Evolutionary conservation across 2,329 filamentous ascomycete species (phyloP).

Genomic region (Phoma herbarum): DNA sequence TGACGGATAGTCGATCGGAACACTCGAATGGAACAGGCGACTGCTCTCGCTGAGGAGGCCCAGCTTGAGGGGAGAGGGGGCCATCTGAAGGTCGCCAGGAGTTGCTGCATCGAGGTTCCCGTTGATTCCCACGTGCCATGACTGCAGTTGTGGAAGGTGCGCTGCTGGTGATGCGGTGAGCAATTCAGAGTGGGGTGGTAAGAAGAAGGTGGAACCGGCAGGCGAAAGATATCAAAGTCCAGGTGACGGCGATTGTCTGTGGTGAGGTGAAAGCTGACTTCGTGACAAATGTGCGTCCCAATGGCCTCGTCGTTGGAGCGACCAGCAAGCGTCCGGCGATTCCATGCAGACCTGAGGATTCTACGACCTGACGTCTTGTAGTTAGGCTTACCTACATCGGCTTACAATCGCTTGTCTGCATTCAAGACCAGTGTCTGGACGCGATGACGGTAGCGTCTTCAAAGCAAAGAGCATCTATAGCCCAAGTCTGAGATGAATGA

Average conservation of each 20-base stretch:
- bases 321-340: too few species aligned
- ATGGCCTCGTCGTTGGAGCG: neutral
- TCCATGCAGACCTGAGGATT: neutral
- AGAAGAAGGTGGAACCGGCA: too few species aligned
- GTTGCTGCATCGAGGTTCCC: slow-evolving; percentile 4
- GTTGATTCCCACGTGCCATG: slow-evolving; percentile 2
- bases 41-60: neutral
- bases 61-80: neutral
- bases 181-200: neutral
- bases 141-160: neutral
- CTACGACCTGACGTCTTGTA: neutral
- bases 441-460: neutral
- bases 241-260: slow-evolving; percentile 3
- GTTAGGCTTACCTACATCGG: neutral
- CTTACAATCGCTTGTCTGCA: neutral
- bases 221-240: neutral
- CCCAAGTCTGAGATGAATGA: neutral
- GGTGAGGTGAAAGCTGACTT: slow-evolving; percentile 12
- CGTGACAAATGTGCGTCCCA: neutral
- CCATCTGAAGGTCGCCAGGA: slow-evolving; percentile 20
- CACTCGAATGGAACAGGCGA: neutral
- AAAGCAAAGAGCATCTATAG: neutral
- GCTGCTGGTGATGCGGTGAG: neutral
- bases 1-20: too few species aligned
- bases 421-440: neutral